Conservation (phyloP, 306 rosid species). For the Biancaea sappan region DNA sequence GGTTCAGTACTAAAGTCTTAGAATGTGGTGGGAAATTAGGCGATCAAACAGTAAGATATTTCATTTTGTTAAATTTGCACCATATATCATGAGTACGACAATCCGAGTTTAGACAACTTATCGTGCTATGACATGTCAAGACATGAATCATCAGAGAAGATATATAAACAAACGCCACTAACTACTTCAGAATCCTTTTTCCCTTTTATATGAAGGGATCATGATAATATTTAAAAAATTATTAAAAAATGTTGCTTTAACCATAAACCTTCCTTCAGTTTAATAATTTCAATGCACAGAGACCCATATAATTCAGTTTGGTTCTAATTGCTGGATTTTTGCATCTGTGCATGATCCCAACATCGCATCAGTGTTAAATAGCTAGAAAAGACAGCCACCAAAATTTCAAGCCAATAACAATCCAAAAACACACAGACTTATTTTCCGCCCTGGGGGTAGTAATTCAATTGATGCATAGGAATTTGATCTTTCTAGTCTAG, state of each 20-base stretch:
- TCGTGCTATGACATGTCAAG: conserved; percentile 38
- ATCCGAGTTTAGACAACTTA: conserved; percentile 23
- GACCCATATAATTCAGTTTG: conserved; percentile 37
- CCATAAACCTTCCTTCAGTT: conserved; percentile 14
- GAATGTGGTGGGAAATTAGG: conserved; percentile 43
- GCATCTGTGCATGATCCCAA: conserved; percentile 29
- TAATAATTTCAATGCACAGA: conserved; percentile 10
- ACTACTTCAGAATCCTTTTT: conserved; percentile 35
- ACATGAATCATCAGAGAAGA: conserved; percentile 40
- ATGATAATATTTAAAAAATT: conserved; percentile 24
- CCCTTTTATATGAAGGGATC: conserved; percentile 34
- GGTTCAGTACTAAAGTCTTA: conserved; percentile 26
- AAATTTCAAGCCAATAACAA: conserved; percentile 6
- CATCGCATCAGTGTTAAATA: conserved; percentile 36
- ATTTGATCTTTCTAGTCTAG: not conserved
- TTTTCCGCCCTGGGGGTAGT: not conserved
- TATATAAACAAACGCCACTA: conserved; percentile 29
- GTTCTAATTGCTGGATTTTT: conserved; percentile 27
- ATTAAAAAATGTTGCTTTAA: conserved; percentile 15
- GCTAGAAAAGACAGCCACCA: conserved; percentile 20
- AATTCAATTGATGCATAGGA: not conserved
- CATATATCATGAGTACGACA: conserved; percentile 5
- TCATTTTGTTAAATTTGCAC: conserved; percentile 30
- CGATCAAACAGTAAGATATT: conserved; percentile 37
- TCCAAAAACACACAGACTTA: conserved; percentile 14